Evolutionary conservation across 2,329 filamentous ascomycete species (phyloP), one percentile per base, ranked within the genome.

Genomic region (Colletotrichum nymphaeae): DNA sequence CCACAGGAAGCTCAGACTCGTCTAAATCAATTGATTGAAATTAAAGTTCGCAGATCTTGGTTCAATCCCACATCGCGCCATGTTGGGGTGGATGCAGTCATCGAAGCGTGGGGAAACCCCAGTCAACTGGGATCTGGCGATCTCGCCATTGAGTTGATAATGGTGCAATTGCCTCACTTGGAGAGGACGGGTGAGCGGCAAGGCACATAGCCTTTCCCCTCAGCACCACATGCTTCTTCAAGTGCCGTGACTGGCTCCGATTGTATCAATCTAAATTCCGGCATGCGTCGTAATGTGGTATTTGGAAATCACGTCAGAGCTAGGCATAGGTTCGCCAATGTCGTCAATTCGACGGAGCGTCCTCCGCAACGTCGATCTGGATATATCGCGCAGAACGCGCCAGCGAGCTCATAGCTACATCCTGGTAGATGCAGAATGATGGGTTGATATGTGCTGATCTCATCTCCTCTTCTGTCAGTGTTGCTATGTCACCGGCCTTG

Each of bases 21-120:
- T 65, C 24, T 30, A 53, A 30, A 53, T 55, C 30, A 59, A 14
- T 42, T 30, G 24, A 8, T n/a, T 55, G 16, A 24, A 16, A 59
- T 16, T 64, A 69, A 64, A 42, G 59, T 72, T 72, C n/a, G 46
- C 65, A 60, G 53, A 69, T 64, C 69, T 56, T 16, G 11, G 14
- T 14, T 24, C 4, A 69, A 69, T 64, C 30, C n/a, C 5, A 72
- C 66, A 19, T 63, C 28, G 69, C 65, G 69, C 37, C 49, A 69
- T 46, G n/a, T 24, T 62, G n/a, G 66, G 65, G 63, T 32, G 16
- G 63, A 72, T 57, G n/a, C 30, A 35, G 42, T 22, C 12, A 64
- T 64, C 6, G 16, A 9, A 22, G n/a, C 42, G 42, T 46, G 37
- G 59, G 42, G 66, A 60, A 37, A 4, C 14, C 53, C 46, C 58